Evolutionary conservation across 164 flowering plant species (phyloP), one percentile per base, ranked within the genome.

Genomic region (Tetracentron sinense): DNA sequence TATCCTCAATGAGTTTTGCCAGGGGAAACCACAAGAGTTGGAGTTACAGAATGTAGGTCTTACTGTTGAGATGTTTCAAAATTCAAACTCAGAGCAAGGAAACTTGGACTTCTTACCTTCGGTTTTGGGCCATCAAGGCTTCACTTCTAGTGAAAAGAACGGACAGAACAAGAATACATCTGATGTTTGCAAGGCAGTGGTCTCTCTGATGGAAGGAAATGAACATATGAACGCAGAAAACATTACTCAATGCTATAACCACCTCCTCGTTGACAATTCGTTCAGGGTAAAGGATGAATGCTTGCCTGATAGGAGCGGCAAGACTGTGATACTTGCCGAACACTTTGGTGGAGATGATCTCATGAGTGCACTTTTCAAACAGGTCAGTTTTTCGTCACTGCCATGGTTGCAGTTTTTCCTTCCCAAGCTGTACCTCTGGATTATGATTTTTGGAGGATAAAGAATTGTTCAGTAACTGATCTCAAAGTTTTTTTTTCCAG

Each of bases 341-440:
- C 83, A 78, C 26, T 83, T 63, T 65, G 82, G 79, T 63, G 95
- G 87, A 64, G 98, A 90, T 49, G 96, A 87, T 70, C 83, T 86
- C 58, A 75, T 87, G 85, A 79, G 82, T 79, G 86, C 80, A 15
- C 72, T 89, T 57, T 81, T 89, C 49, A 87, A 86, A 66, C 97
- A 87, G 92, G 98, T 89, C 19, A 22, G 70, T 28, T 62, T 55
- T n/a, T n/a, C 61, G 44, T 30, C 25, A 20, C 55, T 47, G 1
- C 30, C 15, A 35, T 23, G 8, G 20, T 61, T 25, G 6, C 42
- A 21, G 20, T n/a, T 50, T 4, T 8, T 16, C n/a, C 19, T 23
- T 68, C n/a, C 54, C 19, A 3, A 44, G 14, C 52, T 8, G 33
- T 17, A 7, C 20, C 15, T 6, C 51, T 5, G 48, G 6, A 3